Evolutionary conservation across 345 rosid species (phyloP).

Genomic region (Aegle marmelos): DNA sequence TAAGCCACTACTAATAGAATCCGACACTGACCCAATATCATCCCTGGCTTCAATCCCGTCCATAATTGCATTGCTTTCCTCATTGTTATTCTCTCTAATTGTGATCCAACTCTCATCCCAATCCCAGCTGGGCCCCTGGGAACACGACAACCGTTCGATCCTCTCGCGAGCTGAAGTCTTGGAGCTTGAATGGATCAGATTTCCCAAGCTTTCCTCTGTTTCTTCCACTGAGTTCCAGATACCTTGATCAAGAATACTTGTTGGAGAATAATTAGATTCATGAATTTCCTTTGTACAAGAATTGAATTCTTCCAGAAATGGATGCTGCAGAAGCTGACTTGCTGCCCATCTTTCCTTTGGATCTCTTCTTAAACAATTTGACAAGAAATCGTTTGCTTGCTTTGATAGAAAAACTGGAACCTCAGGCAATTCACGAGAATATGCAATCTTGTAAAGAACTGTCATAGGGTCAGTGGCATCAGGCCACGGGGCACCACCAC

Average conservation of each 20-base stretch:
- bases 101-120: conserved; percentile 54
- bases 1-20: not conserved
- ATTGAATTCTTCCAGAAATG: conserved; percentile 32
- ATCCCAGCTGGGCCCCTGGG: conserved; percentile 37
- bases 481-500: conserved; percentile 49
- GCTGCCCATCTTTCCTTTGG: conserved; percentile 53
- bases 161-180: conserved; percentile 35
- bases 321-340: conserved; percentile 45
- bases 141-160: conserved; percentile 41
- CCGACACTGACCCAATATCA: conserved; percentile 17
- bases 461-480: conserved; percentile 35
- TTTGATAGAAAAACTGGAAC: conserved; percentile 42
- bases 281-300: conserved; percentile 18
- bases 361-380: conserved; percentile 52
- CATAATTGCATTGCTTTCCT: conserved; percentile 24
- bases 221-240: conserved; percentile 61
- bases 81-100: conserved; percentile 27
- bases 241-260: conserved; percentile 65
- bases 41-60: conserved; percentile 17
- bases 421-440: conserved; percentile 44
- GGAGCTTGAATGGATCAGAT: conserved; percentile 10
- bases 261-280: conserved; percentile 55
- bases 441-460: conserved; percentile 44
- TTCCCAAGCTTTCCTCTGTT: conserved; percentile 29
- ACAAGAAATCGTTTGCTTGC: conserved; percentile 57